A percentile compares a stretch with the other conserved stretches of the same genome.
Conservation (phyloP, 495 filamentous ascomycete species). For the Cercophora newfieldiana region DNA sequence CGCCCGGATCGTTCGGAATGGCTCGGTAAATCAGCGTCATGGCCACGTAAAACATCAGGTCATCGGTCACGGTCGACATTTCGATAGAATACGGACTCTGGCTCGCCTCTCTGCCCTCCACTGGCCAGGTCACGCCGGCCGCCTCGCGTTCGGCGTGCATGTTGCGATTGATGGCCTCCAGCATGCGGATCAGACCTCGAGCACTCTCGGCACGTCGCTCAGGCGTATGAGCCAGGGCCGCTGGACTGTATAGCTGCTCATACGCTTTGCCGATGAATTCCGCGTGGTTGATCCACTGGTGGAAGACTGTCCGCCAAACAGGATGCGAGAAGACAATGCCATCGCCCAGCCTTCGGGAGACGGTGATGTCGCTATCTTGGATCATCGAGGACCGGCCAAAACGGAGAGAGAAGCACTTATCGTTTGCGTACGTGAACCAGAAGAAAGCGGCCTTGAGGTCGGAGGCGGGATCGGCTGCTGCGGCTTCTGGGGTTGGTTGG, state of each 20-base stretch:
- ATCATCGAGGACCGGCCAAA: constrained; percentile 61
- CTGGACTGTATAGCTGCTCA: constrained; percentile 61
- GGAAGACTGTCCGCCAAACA: constrained; percentile 37
- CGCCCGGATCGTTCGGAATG: constrained; percentile 48
- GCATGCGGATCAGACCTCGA: constrained; percentile 22
- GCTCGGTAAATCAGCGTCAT: constrained; percentile 64
- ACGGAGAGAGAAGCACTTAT: constrained; percentile 63
- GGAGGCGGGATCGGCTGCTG: constrained; percentile 32
- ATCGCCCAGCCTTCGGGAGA: constrained; percentile 41
- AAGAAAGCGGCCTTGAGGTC: constrained; percentile 52
- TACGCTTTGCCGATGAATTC: constrained; percentile 60
- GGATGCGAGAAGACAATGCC: constrained; percentile 33
- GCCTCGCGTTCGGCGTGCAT: neutral
- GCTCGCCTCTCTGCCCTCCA: neutral
- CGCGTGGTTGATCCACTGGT: constrained; percentile 54
- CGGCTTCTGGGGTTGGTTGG: constrained; percentile 36
- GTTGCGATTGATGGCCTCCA: constrained; percentile 24
- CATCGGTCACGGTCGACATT: constrained; percentile 55
- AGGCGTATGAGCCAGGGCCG: constrained; percentile 52
- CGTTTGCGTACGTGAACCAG: constrained; percentile 63
- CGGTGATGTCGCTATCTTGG: constrained; percentile 65
- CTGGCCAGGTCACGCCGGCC: neutral
- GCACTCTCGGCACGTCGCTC: constrained; percentile 46
- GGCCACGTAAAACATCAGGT: constrained; percentile 54
- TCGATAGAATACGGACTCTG: constrained; percentile 37